Percentiles rank a stretch among this genome's conserved stretches.
These are phyloP conservation scores for Epichloe sibirici DNA, from an alignment of 2,329 filamentous ascomycete genomes.

Conservation along the genomic window DNA sequence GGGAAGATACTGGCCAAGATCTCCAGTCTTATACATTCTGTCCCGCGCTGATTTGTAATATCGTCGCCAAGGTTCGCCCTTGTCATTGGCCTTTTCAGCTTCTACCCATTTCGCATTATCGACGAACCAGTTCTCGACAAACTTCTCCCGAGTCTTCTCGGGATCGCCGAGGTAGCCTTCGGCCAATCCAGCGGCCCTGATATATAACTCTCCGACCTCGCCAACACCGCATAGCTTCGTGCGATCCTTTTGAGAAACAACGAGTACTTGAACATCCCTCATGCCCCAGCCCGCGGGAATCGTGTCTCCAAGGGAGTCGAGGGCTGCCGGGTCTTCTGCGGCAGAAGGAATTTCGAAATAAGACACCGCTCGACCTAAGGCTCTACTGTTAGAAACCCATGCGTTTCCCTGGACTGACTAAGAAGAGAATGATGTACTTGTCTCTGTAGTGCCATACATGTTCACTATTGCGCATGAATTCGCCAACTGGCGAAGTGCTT, in stretches of 20 bases:
- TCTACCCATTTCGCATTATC: slow-evolving; percentile 14
- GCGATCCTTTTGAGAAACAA: slow-evolving; percentile 58
- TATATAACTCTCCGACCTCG: slow-evolving; percentile 73
- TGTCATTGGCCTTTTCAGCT: slow-evolving; percentile 13
- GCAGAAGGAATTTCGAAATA: slow-evolving; percentile 67
- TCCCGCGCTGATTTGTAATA: slow-evolving; percentile 76
- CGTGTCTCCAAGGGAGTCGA: slow-evolving; percentile 43
- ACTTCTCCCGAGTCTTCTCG: slow-evolving; percentile 58
- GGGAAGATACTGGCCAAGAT: slow-evolving; percentile 65
- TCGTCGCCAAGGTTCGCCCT: slow-evolving; percentile 61
- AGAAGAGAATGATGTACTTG: slow-evolving; percentile 21
- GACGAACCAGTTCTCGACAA: slow-evolving; percentile 77
- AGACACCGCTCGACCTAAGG: slow-evolving; percentile 53
- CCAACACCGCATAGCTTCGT: slow-evolving; percentile 65
- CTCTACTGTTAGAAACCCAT: too few species aligned
- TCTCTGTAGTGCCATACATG: slow-evolving; percentile 85
- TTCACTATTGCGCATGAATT: slow-evolving; percentile 68
- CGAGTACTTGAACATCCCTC: slow-evolving; percentile 76
- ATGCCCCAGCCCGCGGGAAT: slow-evolving; percentile 81
- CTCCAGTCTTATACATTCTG: slow-evolving; percentile 76
- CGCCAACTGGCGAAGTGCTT: slow-evolving; percentile 70
- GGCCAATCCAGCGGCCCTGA: slow-evolving; percentile 72
- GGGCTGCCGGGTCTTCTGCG: slow-evolving; percentile 41
- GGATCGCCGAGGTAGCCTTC: slow-evolving; percentile 60
- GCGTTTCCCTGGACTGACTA: neutral